A percentile compares a stretch with the other conserved stretches of the same genome.
phyloP scores from a whole-genome alignment of 139 green algal genomes.

The Chlorella sp. region DNA sequence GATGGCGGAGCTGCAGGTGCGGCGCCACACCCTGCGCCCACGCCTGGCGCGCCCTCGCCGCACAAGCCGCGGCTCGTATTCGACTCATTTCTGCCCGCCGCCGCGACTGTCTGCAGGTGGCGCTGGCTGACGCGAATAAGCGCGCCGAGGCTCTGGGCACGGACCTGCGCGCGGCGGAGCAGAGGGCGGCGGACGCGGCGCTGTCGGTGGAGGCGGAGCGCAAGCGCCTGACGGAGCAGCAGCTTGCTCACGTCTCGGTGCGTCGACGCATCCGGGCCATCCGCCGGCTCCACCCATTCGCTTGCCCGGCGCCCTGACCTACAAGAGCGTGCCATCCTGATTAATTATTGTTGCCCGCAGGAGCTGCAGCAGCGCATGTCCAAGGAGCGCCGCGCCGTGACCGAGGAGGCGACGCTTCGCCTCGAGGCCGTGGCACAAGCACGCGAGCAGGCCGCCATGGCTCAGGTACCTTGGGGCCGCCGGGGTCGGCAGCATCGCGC shows the following conservation, averaged over 20 bases:
- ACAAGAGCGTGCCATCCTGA: not conserved
- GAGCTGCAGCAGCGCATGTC: constrained; percentile 17
- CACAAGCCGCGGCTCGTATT: no score
- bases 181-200: constrained; percentile 8
- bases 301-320: no score
- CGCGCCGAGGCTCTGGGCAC: not conserved
- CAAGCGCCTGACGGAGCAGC: constrained; percentile 5
- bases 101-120: not conserved
- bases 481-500: no score
- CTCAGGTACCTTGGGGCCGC: no score
- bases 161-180: not conserved
- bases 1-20: not conserved
- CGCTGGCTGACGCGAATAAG: not conserved
- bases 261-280: not conserved
- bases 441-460: constrained; percentile 4
- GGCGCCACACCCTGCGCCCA: no score
- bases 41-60: not conserved
- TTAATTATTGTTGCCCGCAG: constrained; percentile 4
- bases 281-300: not conserved
- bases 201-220: constrained; percentile 7
- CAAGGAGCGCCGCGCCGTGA: constrained; percentile 11
- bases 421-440: not conserved
- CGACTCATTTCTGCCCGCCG: not conserved
- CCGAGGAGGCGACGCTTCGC: constrained; percentile 8
- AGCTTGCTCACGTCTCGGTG: constrained; percentile 19